Base-by-base conservation (phyloP, 495 filamentous ascomycete species). In the Penicillium pancosmium region DNA sequence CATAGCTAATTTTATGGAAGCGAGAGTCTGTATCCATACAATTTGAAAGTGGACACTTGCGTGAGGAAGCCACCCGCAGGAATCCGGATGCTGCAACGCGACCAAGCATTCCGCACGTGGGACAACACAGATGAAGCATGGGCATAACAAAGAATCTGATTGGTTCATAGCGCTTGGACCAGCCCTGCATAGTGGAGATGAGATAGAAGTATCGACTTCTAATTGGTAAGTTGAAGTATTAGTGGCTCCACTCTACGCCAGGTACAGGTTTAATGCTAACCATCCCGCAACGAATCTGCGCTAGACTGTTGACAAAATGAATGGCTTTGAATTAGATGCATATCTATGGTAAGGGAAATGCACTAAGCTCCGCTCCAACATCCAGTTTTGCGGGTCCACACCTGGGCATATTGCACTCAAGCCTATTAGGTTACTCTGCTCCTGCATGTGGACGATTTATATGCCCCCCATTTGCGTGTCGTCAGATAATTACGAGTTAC, bases 61-160 rank as follows among this genome's bases (percentile, higher is more conserved):
- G 27, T 31, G 27, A 31, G 27, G 27, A 31, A 31, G 27, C 27
- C 27, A 31, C 27, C 27, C 27, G 5, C 27, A 31, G 36, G 36
- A 38, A 38, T 38, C 36, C 36, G 36, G 36, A 38, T 16, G n/a
- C 5, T 46, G 41, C 18, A 19, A 46, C 16, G 41, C 41, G 41
- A 46, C 41, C 41, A 46, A 46, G 36, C 53, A 21, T 34, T 35
- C 38, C 15, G 50, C 56, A 59, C 56, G 50, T 59, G 56, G 50
- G 11, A 49, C 4, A 13, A n/a, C n/a, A 5, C 15, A 38, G 1
- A 12, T 38, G 43, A 54, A 35, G 56, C 56, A 54, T 59, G 56
- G 25, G 50, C 56, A 7, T 11, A 27, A 33, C 9, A 25, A 9
- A 43, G 34, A 34, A 40, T 25, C 4, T 59, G 50, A 59, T 59